Base-by-base conservation (phyloP, 176 grass and related monocot genomes). In the Metroxylon sagu region DNA sequence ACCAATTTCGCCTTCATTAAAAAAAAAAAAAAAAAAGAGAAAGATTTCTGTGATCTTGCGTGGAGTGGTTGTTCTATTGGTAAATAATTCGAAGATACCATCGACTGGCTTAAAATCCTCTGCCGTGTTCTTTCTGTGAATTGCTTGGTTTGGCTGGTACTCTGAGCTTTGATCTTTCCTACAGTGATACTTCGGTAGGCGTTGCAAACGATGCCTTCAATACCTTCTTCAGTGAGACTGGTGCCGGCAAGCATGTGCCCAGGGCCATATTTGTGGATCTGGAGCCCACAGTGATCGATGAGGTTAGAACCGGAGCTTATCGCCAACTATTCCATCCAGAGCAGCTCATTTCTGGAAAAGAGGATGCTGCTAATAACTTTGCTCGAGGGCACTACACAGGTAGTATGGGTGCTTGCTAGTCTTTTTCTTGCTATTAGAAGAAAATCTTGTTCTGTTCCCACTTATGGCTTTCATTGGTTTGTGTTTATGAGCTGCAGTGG, bases 341-440 rank as follows among this genome's bases (percentile, higher is more conserved):
- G 77, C 86, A 95, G 58, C 91, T 95, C 57, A 86, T 95, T 64
- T 90, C 91, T 0, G 91, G 86, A 4, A 95, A 95, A 74, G 91
- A 95, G 68, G 91, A 95, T 64, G 91, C 91, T 0, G 91, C 91
- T 8, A 95, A 95, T 71, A 95, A 95, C 83, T 95, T 95, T 53
- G 91, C 91, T 26, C 79, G 86, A 48, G 91, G 91, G 3, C 91
- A 95, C 68, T 95, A 95, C 80, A 95, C 91, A 19, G 83, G 83
- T 91, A 91, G 54, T 26, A 53, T 12, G 3, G 8, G 12, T 12
- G 35, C 57, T 62, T 50, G 1, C 7, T 18, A 25, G 59, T 71
- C 1, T 16, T 2, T 26, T 3, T 3, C 4, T n/a, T 48, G 52
- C 19, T 23, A 14, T 43, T 14, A 14, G 35, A 43, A 43, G 10